Evolutionary conservation across 192 early-diverging fungal genomes (phyloP), one percentile per base, ranked within the genome.

Genomic region (Coemansia erecta): DNA sequence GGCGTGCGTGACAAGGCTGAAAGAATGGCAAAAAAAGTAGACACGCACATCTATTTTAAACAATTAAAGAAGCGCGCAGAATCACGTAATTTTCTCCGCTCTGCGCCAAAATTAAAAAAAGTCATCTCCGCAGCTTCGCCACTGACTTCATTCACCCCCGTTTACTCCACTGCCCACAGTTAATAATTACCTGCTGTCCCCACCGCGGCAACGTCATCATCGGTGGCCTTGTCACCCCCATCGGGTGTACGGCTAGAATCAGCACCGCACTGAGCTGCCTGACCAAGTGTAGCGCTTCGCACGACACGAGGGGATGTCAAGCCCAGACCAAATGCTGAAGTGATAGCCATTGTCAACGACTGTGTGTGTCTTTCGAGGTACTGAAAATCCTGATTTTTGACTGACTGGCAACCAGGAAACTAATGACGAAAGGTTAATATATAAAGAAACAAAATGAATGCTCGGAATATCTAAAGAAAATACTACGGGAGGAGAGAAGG

Each of bases 261-360:
- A 13, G 13, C 42, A 8, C 13, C 8, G 13, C 13, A n/a, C 42
- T 43, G 47, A 5, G 28, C 28, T 7, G 7, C 28, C 28, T 2
- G 28, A 7, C 28, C 28, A 7, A 31, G 28, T 7, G 28, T 31
- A 31, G 51, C 31, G 31, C 51, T 26, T 5, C 28, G 51, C 4
- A 4, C 28, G 31, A 14, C 51, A 12, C 24, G 13, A 33, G 22
- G 11, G n/a, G 50, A 18, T 18, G 13, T 22, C 21, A 21, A 22
- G 19, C 52, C 64, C 45, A 73, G 49, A 51, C 72, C 72, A 48
- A 73, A 56, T 44, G 65, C 72, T 18, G 65, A 60, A 22, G 65
- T 52, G 13, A 73, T 68, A 9, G 72, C 64, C 72, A 73, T 73
- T 35, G 17, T 22, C 11, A 15, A 19, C 7, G 28, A n/a, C n/a